These are phyloP conservation scores for Suillus americanus DNA, from an alignment of 768 basidiomycete genomes.

Conservation along the genomic window DNA sequence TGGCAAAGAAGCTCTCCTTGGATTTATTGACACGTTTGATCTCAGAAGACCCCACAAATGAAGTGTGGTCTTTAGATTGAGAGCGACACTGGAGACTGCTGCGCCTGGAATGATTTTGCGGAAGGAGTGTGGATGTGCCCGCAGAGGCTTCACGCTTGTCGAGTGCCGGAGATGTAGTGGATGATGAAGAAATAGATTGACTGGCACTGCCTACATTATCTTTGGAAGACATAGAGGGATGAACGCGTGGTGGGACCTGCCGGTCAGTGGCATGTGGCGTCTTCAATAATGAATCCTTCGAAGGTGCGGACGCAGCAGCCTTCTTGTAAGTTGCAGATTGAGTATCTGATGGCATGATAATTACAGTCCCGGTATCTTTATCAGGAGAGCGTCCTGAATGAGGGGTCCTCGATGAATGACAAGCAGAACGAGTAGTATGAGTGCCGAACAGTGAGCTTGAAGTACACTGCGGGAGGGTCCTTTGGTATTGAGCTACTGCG, in stretches of 20 bases:
- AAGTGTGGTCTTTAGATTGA: neutral
- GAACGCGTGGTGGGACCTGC: neutral
- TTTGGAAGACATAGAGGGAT: neutral
- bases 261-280: slow-evolving; percentile 8
- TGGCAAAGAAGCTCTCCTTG: slow-evolving; percentile 51
- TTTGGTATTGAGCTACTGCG: neutral
- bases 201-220: neutral
- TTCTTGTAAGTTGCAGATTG: neutral
- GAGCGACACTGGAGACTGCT: neutral
- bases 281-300: neutral
- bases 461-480: neutral
- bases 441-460: neutral
- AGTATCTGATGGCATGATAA: slow-evolving; percentile 1
- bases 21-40: neutral
- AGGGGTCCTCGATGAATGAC: neutral
- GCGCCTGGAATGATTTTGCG: neutral
- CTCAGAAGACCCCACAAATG: neutral
- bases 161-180: neutral
- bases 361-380: neutral
- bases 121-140: neutral
- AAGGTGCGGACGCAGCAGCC: slow-evolving; percentile 1
- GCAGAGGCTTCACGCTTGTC: neutral
- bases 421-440: neutral
- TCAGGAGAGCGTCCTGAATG: neutral
- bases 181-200: neutral